Evolutionary conservation across 1,139 yeast species (phyloP).

Genomic region (Suhomyces guaymorum): DNA sequence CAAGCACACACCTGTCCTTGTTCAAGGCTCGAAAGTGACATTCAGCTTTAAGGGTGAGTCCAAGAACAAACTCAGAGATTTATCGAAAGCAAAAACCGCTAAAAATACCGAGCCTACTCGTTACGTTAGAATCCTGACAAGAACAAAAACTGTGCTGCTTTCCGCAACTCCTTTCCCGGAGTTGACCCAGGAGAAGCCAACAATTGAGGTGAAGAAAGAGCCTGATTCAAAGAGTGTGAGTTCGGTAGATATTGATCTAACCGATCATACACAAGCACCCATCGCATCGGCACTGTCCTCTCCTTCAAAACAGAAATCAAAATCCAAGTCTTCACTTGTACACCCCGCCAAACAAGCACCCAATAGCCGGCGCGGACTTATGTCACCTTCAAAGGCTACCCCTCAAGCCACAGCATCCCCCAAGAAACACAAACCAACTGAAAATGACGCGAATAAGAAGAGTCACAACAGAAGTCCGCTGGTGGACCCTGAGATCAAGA

Average conservation of each 20-base stretch:
- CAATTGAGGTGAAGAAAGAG: slow-evolving; percentile 1
- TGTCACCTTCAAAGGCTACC: slow-evolving; percentile 3
- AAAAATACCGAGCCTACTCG: slow-evolving; percentile 4
- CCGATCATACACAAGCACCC: too few relatives aligned
- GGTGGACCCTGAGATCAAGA: slow-evolving; percentile 20
- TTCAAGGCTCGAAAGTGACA: slow-evolving; percentile 14
- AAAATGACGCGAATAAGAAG: slow-evolving; percentile 1
- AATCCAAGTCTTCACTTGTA: neutral
- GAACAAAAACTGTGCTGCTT: slow-evolving; percentile 21
- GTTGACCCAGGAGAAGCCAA: neutral
- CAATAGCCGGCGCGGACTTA: too few relatives aligned
- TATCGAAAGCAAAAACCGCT: slow-evolving; percentile 3
- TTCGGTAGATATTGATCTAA: too few relatives aligned
- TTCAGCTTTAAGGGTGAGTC: slow-evolving; percentile 13
- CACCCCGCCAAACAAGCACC: neutral
- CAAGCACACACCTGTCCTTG: slow-evolving; percentile 11
- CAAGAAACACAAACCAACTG: slow-evolving; percentile 1
- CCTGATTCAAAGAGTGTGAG: slow-evolving; percentile 2
- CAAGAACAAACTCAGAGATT: slow-evolving; percentile 10
- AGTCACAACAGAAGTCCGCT: slow-evolving; percentile 13
- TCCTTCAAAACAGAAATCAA: neutral
- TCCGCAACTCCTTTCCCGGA: slow-evolving; percentile 23
- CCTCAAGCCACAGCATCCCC: slow-evolving; percentile 1
- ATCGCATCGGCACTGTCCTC: too few relatives aligned
- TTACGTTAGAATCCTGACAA: slow-evolving; percentile 32